Percentiles rank a stretch among this genome's conserved stretches.
Conservation (phyloP, 164 flowering plant species). For the Chimonanthus praecox region DNA sequence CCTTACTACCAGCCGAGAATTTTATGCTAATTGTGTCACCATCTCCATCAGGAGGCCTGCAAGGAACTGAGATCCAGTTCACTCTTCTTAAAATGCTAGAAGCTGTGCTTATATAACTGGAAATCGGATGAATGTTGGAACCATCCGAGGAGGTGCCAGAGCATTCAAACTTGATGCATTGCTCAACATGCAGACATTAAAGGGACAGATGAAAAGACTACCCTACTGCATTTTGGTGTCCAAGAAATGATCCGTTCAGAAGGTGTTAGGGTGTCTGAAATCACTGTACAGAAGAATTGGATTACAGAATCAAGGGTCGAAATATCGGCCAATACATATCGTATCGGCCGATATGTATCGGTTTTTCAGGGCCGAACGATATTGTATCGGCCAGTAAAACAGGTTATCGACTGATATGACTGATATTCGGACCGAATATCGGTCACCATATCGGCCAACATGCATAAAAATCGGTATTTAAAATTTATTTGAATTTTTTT, state of each 20-base stretch:
- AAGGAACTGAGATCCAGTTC: slow-evolving; percentile 84
- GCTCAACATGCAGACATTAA: slow-evolving; percentile 83
- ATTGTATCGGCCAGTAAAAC: too few species aligned
- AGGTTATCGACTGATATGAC: too few species aligned
- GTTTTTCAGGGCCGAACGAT: too few species aligned
- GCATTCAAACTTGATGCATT: slow-evolving; percentile 96
- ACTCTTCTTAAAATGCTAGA: slow-evolving; percentile 80
- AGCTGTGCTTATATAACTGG: slow-evolving; percentile 88
- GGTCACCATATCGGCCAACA: too few species aligned
- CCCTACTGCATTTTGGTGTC: slow-evolving; percentile 87
- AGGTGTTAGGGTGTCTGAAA: slow-evolving; percentile 58
- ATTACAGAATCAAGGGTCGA: slow-evolving; percentile 62
- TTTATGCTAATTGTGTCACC: not conserved
- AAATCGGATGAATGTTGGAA: slow-evolving; percentile 94
- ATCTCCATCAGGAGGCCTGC: slow-evolving; percentile 67
- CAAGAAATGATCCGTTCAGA: slow-evolving; percentile 86
- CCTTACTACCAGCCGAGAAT: not conserved
- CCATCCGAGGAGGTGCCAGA: slow-evolving; percentile 84
- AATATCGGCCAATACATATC: too few species aligned
- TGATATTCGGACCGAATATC: too few species aligned
- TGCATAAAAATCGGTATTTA: too few species aligned
- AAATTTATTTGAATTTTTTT: too few species aligned
- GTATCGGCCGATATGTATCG: too few species aligned
- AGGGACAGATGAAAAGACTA: slow-evolving; percentile 93
- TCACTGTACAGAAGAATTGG: slow-evolving; percentile 62